These are phyloP conservation scores for Dendrostoma leiphaemia DNA, from an alignment of 2,329 filamentous ascomycete species.

Conservation along the genomic window DNA sequence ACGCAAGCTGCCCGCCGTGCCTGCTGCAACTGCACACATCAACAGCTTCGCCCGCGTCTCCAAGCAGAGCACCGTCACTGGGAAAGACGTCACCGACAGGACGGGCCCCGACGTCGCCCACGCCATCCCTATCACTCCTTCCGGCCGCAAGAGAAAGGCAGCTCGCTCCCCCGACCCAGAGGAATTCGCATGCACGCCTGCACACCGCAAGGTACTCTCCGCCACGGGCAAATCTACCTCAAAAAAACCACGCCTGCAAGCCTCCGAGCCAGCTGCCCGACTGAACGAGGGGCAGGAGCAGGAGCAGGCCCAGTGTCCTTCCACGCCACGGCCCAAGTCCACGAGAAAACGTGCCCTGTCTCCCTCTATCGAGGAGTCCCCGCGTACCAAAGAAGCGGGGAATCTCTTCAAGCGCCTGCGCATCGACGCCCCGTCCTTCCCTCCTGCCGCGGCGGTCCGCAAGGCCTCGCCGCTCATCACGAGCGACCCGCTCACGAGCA, in stretches of 20 bases:
- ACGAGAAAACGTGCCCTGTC: slow-evolving; percentile 19
- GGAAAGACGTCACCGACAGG: slow-evolving; percentile 26
- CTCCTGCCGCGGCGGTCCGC: slow-evolving; percentile 18
- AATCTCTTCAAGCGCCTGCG: slow-evolving; percentile 39
- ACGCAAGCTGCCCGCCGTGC: slow-evolving; percentile 8
- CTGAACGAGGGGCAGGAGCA: no score
- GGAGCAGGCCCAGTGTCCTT: slow-evolving; percentile 21
- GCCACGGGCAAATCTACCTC: background rate
- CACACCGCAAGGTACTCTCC: slow-evolving; percentile 2
- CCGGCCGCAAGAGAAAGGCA: slow-evolving; percentile 35
- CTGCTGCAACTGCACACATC: slow-evolving; percentile 29
- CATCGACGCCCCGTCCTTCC: slow-evolving; percentile 34
- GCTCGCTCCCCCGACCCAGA: slow-evolving; percentile 28
- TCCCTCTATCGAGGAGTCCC: slow-evolving; percentile 20
- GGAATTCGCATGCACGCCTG: slow-evolving; percentile 1
- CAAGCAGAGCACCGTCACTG: slow-evolving; percentile 33
- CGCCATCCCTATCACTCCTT: slow-evolving; percentile 23
- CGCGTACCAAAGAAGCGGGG: slow-evolving; percentile 29
- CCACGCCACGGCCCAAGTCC: slow-evolving; percentile 10
- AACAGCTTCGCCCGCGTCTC: slow-evolving; percentile 46
- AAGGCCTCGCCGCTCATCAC: slow-evolving; percentile 27
- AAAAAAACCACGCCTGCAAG: slow-evolving; percentile 17
- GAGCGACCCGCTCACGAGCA: slow-evolving; percentile 22
- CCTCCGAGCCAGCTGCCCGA: background rate
- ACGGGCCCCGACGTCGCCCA: slow-evolving; percentile 25